phyloP scores from a whole-genome alignment of 2,329 filamentous ascomycete genomes.

The Nemania sp. region DNA sequence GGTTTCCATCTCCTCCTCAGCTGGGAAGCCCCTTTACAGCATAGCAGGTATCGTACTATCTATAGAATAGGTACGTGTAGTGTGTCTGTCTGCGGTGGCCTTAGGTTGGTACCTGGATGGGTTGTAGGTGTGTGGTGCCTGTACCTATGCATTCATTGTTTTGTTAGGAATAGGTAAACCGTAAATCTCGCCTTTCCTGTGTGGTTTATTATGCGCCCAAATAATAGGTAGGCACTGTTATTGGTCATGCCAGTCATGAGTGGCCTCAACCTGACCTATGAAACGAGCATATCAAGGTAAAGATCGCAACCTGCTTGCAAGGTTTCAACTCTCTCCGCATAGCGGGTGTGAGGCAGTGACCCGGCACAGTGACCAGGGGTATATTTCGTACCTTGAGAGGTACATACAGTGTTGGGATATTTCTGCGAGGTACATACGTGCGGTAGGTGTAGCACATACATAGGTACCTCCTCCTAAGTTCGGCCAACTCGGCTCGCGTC shows the following conservation, averaged over 20 bases:
- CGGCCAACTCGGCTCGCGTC: constrained; percentile 15
- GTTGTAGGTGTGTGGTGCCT: neutral
- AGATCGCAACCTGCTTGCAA: neutral
- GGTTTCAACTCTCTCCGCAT: constrained; percentile 20
- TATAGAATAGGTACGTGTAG: too few relatives aligned
- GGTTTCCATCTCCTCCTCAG: too few relatives aligned
- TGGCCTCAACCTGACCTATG: too few relatives aligned
- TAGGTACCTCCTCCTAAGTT: neutral
- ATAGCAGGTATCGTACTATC: too few relatives aligned
- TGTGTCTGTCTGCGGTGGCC: neutral
- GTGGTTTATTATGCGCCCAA: neutral
- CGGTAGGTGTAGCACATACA: too few relatives aligned
- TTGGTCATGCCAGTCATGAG: neutral
- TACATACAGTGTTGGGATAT: too few relatives aligned
- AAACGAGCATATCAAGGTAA: too few relatives aligned
- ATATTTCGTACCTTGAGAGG: too few relatives aligned
- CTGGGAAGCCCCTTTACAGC: constrained; percentile 10
- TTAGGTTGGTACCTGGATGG: neutral
- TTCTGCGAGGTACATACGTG: too few relatives aligned
- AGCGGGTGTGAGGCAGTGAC: constrained; percentile 28
- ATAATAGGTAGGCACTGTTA: neutral
- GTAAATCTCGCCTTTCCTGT: too few relatives aligned
- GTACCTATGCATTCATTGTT: too few relatives aligned
- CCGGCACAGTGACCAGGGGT: neutral
- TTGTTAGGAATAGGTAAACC: too few relatives aligned